Evolutionary conservation across 352 stramenopile genomes (phyloP), one percentile per base, ranked within the genome.

Genomic region (Globisporangium alternatum): DNA sequence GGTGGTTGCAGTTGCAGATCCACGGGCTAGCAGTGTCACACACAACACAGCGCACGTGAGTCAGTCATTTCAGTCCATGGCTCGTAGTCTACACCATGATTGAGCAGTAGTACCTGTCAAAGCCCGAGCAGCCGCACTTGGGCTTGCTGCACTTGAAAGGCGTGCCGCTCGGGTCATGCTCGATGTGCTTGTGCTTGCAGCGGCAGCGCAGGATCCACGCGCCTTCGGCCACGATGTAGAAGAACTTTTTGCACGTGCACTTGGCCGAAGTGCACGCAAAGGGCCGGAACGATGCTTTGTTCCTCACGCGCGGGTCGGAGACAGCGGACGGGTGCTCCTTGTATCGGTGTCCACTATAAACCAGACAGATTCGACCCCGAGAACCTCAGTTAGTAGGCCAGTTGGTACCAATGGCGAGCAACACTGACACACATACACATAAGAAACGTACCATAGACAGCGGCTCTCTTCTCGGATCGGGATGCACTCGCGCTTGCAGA

Each of bases 1-100:
- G 67, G 58, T 93, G 85, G 67, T 88, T 62, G 72, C 85, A 93
- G 44, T 94, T 96, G 70, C 82, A 94, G 31, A 93, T 75, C 87
- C 83, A 94, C 15, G 85, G 83, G 54, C 80, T 89, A 57, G 43
- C 65, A 33, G 19, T n/a, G 43, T 39, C 17, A 31, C 7, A 15
- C 25, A 37, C 28, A 51, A 33, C 35, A 52, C 4, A 17, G 30
- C 21, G 17, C 30, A 28, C 21, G 28, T 43, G 28, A 56, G 28
- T 19, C 51, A 56, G 17, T 56, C 51, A 41, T 41, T 56, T 51
- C 6, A 48, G 33, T 45, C 12, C 17, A 58, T 44, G 48, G 41
- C 25, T 28, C 25, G 25, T 47, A 21, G 5, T 31, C 12, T n/a
- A 25, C 7, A 28, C 10, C 57, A 21, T 41, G n/a, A 4, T 33